These are phyloP conservation scores for Pterocarpus santalinus DNA, from an alignment of 306 rosid genomes.

Conservation along the genomic window DNA sequence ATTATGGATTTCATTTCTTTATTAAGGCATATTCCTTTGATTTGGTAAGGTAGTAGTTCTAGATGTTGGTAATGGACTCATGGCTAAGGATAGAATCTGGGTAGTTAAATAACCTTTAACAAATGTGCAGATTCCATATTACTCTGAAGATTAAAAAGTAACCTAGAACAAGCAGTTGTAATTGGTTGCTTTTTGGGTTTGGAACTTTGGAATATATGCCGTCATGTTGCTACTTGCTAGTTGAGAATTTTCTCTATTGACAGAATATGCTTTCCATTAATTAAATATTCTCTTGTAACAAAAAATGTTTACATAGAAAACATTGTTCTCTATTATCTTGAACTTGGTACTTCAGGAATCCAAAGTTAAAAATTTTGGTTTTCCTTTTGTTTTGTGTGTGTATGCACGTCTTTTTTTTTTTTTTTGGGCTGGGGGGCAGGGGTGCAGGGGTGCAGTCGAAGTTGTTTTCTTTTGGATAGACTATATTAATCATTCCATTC, in stretches of 20 bases:
- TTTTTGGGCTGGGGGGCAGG: too few species aligned
- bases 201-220: constrained; percentile 28
- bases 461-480: neutral
- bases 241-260: constrained; percentile 31
- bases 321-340: constrained; percentile 30
- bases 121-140: constrained; percentile 19
- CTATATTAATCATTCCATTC: neutral
- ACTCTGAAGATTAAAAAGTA: constrained; percentile 6
- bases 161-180: neutral
- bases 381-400: neutral
- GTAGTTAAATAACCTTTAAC: constrained; percentile 27
- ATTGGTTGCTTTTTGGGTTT: constrained; percentile 26
- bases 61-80: constrained; percentile 15
- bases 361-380: neutral
- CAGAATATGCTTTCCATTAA: constrained; percentile 28
- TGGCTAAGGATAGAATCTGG: constrained; percentile 4
- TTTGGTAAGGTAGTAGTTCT: constrained; percentile 17
- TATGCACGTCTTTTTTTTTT: neutral
- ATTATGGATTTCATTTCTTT: constrained; percentile 30
- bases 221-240: constrained; percentile 19
- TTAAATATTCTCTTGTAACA: neutral
- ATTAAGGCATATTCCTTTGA: constrained; percentile 4
- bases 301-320: constrained; percentile 27
- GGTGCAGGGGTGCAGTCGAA: neutral
- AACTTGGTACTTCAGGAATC: constrained; percentile 12